Conservation (phyloP, 441 rosid species). For the Euphorbia celastroides region DNA sequence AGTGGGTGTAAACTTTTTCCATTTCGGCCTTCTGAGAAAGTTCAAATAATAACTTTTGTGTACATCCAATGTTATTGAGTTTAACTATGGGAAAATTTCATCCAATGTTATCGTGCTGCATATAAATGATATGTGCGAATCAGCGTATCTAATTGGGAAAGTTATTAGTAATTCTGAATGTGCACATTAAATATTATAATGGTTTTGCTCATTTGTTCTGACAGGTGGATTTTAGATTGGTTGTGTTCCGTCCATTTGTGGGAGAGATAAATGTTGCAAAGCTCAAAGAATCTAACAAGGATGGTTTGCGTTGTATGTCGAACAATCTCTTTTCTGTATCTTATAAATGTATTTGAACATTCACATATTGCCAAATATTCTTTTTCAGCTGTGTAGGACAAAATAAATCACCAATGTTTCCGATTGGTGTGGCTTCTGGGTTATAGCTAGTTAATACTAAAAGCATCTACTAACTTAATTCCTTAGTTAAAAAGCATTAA, state of each 20-base stretch:
- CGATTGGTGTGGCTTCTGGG: neutral
- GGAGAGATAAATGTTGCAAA: constrained; percentile 70
- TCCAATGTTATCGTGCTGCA: no score
- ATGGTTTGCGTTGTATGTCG: constrained; percentile 61
- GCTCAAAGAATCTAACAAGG: constrained; percentile 58
- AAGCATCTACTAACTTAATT: neutral
- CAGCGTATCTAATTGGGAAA: neutral
- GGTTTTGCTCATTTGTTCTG: neutral
- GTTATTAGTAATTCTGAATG: neutral
- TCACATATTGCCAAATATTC: neutral
- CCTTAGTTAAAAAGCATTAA: neutral
- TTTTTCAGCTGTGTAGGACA: neutral
- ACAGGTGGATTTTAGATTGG: constrained; percentile 66
- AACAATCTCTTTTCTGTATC: neutral
- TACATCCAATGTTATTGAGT: neutral
- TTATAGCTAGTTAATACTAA: neutral
- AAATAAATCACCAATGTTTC: neutral
- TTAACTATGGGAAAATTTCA: neutral
- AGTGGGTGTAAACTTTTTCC: neutral
- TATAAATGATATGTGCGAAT: neutral
- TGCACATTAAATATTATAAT: neutral
- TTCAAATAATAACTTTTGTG: neutral
- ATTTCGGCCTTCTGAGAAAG: neutral
- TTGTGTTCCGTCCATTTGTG: constrained; percentile 79
- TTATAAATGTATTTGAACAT: neutral